Conservation (phyloP, 208 protist genomes). For the Leishmania amazonensis region DNA sequence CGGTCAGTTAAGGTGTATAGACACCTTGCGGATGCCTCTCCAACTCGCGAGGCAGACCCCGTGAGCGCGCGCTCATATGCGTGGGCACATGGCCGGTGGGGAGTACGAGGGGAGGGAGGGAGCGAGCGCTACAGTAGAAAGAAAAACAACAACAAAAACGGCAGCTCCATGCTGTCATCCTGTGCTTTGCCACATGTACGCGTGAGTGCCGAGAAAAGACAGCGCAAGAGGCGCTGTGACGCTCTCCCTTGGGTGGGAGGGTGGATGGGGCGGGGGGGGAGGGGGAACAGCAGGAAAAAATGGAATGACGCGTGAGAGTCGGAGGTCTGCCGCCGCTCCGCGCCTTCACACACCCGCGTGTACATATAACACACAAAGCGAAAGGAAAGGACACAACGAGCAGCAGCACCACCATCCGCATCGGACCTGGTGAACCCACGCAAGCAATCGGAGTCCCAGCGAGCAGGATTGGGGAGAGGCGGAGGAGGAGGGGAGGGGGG, state of each 20-base stretch:
- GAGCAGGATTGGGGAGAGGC: background rate
- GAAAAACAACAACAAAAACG: background rate
- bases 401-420: too few relatives aligned
- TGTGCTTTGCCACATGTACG: background rate
- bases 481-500: too few relatives aligned
- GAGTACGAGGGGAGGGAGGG: background rate
- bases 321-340: too few relatives aligned
- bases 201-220: background rate
- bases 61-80: background rate
- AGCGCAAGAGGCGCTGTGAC: background rate
- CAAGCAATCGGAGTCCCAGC: background rate
- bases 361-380: too few relatives aligned
- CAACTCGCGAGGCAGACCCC: too few relatives aligned
- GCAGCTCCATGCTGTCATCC: too few relatives aligned
- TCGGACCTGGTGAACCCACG: too few relatives aligned
- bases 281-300: background rate
- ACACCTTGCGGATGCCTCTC: background rate
- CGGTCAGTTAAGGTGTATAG: background rate
- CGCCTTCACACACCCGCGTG: background rate
- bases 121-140: background rate
- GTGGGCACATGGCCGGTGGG: too few relatives aligned
- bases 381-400: too few relatives aligned
- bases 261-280: too few relatives aligned
- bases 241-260: background rate
- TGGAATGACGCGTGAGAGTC: background rate